Percentiles rank a stretch among this genome's conserved stretches.
phyloP scores from a whole-genome alignment of 371 early-diverging fungal species.

The Vairimorpha apis region DNA sequence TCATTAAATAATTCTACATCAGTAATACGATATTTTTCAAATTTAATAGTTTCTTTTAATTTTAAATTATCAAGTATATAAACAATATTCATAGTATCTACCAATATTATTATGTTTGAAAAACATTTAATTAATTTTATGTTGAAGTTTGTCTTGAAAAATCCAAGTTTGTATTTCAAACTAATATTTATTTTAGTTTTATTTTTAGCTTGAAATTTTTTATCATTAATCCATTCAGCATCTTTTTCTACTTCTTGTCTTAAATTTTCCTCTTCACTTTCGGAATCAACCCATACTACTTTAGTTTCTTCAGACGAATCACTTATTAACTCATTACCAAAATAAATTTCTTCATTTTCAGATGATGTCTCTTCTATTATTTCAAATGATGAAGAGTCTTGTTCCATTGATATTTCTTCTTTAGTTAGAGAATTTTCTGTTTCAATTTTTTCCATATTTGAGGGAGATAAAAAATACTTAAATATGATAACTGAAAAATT shows the following conservation, averaged over 20 bases:
- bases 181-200: conserved; percentile 18
- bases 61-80: conserved; percentile 40
- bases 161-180: conserved; percentile 17
- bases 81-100: conserved; percentile 53
- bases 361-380: background rate
- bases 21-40: conserved; percentile 37
- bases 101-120: conserved; percentile 11
- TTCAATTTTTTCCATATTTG: too few relatives aligned
- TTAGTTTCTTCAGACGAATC: background rate
- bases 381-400: background rate
- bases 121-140: conserved; percentile 40
- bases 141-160: conserved; percentile 45
- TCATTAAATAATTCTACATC: conserved; percentile 32
- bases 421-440: too few relatives aligned
- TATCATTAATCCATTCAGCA: conserved; percentile 37
- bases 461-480: too few relatives aligned
- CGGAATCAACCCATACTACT: conserved; percentile 51
- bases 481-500: too few relatives aligned
- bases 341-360: background rate
- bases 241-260: conserved; percentile 8
- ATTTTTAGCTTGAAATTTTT: conserved; percentile 16
- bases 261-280: conserved; percentile 7
- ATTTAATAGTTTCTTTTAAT: conserved; percentile 28
- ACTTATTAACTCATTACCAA: conserved; percentile 41
- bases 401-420: background rate